phyloP scores from a whole-genome alignment of 2,329 filamentous ascomycete genomes.

The Trichoderma simmonsii region DNA sequence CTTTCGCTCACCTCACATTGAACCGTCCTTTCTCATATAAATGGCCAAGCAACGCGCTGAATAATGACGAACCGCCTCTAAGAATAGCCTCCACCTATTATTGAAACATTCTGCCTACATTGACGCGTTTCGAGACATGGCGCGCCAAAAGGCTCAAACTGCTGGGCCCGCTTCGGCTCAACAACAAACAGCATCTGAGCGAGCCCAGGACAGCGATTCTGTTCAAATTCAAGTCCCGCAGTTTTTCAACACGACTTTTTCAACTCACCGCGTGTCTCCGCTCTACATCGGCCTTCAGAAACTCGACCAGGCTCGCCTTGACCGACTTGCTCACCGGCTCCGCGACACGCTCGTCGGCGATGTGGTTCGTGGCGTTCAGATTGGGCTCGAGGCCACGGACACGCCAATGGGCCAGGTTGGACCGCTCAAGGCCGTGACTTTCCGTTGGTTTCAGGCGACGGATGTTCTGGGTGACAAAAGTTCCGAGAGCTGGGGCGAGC shows the following conservation, averaged over 20 bases:
- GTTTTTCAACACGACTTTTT: conserved; percentile 59
- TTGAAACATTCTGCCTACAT: background rate
- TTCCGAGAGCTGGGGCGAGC: conserved; percentile 17
- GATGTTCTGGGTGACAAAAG: conserved; percentile 32
- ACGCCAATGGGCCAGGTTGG: conserved; percentile 38
- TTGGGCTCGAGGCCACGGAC: conserved; percentile 45
- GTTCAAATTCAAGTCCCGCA: conserved; percentile 33
- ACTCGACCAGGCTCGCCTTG: conserved; percentile 40
- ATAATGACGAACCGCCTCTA: background rate
- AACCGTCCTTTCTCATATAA: background rate
- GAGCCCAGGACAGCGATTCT: background rate
- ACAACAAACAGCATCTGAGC: background rate
- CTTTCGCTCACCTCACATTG: background rate
- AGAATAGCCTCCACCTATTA: background rate
- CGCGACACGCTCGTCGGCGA: conserved; percentile 57
- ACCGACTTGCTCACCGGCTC: conserved; percentile 45
- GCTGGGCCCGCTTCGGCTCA: background rate
- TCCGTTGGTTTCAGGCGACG: conserved; percentile 44
- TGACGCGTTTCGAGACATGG: background rate
- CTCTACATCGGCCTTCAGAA: conserved; percentile 45
- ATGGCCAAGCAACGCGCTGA: background rate
- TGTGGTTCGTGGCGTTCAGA: conserved; percentile 57
- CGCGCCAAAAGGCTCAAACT: conserved; percentile 6
- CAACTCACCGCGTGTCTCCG: conserved; percentile 54
- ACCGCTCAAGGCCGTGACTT: conserved; percentile 45